Base-by-base conservation (phyloP, 805 yeast genomes). In the Candida maesae region DNA sequence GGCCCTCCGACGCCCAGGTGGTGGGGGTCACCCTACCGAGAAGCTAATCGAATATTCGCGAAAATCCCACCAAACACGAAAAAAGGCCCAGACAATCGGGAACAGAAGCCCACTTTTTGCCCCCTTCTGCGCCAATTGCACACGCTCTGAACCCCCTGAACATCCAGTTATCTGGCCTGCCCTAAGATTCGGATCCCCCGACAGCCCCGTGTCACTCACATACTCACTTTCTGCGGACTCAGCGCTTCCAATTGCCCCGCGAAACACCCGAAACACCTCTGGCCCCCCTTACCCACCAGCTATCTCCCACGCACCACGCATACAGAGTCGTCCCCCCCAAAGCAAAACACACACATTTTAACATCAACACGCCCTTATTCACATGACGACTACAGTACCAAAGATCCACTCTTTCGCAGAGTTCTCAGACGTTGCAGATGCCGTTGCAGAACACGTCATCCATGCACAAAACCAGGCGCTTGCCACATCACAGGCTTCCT, bases 361-460 rank as follows among this genome's bases (percentile, higher is more conserved):
- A n/a, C n/a, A n/a, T n/a, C n/a, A n/a, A n/a, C n/a, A n/a, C n/a
- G n/a, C n/a, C n/a, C n/a, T n/a, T n/a, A n/a, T n/a, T n/a, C n/a
- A 7, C 23, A 88, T 88, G 96, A 87, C 96, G 2, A 86, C 96
- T 4, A 85, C 95, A 6, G 95, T 89, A 18, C 98, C 99, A 15
- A 79, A 88, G 46, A 83, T 91, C 38, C 90, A 87, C 72, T 86
- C 96, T 37, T 91, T 93, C 61, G 93, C 89, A 33, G 95, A 85
- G 62, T 82, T 87, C 56, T 71, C 79, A 21, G 93, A 86, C 14
- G 96, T 91, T 24, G 97, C 98, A 2, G 95, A 85, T 40, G 98
- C 98, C 18, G 95, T 91, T 21, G 97, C 97, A 1, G 96, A 93
- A 64, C 95, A 90, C 63, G 83, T 91, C 36, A 79, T 89, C 26